Evolutionary conservation across 768 basidiomycete species (phyloP).

Genomic region (Pleurotus eryngii): DNA sequence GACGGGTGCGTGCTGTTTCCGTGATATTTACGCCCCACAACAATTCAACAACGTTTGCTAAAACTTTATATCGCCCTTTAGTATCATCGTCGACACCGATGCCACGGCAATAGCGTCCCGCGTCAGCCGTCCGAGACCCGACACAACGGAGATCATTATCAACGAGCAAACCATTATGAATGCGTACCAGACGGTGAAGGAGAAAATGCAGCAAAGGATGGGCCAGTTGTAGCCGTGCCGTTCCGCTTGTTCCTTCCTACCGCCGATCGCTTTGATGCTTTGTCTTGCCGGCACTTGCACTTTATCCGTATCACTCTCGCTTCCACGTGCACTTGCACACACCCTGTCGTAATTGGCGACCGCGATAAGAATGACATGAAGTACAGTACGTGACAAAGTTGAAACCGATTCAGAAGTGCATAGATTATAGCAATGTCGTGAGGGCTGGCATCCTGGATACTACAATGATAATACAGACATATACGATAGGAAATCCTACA

Average conservation of each 20-base stretch:
- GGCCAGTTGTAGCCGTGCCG: constrained; percentile 54
- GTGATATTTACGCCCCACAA: too few relatives aligned
- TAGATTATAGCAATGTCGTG: neutral
- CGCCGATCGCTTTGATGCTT: neutral
- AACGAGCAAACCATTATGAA: constrained; percentile 96
- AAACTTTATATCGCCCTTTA: constrained; percentile 25
- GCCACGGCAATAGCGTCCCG: constrained; percentile 92
- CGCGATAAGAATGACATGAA: neutral
- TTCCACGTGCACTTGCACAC: neutral
- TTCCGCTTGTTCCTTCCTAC: neutral
- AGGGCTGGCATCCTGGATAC: neutral
- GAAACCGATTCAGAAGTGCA: neutral
- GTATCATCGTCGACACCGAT: constrained; percentile 97
- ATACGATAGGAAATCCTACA: neutral
- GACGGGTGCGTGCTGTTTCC: constrained; percentile 70
- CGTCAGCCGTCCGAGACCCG: constrained; percentile 88
- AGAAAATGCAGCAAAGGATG: constrained; percentile 80
- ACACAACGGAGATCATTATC: constrained; percentile 95
- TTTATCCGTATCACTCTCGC: neutral
- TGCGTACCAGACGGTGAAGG: constrained; percentile 88
- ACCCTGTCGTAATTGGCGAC: neutral
- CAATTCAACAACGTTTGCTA: neutral
- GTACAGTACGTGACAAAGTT: neutral
- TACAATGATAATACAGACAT: neutral
- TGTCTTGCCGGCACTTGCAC: neutral